Evolutionary conservation across 2,329 filamentous ascomycete genomes (phyloP).

Genomic region (Xylaria sp.): DNA sequence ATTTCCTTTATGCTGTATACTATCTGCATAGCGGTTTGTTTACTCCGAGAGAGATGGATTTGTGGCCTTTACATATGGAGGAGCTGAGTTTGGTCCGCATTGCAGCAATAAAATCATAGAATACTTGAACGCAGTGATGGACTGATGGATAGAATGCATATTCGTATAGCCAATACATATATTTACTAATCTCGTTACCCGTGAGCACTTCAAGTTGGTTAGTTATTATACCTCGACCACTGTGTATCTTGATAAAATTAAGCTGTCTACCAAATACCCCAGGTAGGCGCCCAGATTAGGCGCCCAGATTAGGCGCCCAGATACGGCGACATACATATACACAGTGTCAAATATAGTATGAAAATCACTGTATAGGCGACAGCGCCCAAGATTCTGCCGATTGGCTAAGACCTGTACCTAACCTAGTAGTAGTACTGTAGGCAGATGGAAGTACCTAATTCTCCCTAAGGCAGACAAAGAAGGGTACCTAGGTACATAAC

Average conservation of each 20-base stretch:
- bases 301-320: too few relatives aligned
- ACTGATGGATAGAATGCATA: conserved; percentile 4
- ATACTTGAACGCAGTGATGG: background rate
- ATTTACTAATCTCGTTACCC: background rate
- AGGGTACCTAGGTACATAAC: conserved; percentile 1
- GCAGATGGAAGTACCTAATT: too few relatives aligned
- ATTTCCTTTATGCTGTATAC: conserved; percentile 32
- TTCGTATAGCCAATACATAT: background rate
- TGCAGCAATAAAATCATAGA: conserved; percentile 15
- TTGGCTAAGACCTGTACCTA: conserved; percentile 21
- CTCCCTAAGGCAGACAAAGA: too few relatives aligned
- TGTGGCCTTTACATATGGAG: background rate
- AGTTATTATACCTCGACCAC: too few relatives aligned
- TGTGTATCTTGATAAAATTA: too few relatives aligned
- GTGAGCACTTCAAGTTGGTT: background rate
- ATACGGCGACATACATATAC: background rate
- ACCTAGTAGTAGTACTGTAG: too few relatives aligned
- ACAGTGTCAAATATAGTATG: background rate
- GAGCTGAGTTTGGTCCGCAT: background rate
- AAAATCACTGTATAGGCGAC: background rate
- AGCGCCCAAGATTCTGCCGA: conserved; percentile 27
- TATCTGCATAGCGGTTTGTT: conserved; percentile 34
- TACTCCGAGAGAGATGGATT: conserved; percentile 9
- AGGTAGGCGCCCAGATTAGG: too few relatives aligned
- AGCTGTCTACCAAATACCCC: too few relatives aligned